Base-by-base conservation (phyloP, 768 basidiomycete genomes). In the Cystofilobasidium macerans region DNA sequence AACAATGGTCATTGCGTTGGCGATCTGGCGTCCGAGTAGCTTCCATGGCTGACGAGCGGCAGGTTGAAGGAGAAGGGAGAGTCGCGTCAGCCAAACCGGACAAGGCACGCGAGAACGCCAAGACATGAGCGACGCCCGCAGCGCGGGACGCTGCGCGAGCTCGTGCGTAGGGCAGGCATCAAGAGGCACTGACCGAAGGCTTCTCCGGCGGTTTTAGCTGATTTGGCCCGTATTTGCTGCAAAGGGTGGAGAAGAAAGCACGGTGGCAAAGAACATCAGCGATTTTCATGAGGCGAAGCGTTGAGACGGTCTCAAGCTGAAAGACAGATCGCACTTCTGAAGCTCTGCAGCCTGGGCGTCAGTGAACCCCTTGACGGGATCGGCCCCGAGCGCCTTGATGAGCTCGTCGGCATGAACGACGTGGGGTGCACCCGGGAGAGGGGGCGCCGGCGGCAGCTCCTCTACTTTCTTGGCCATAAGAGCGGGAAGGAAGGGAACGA, bases 1-100 rank as follows among this genome's bases (percentile, higher is more conserved):
- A n/a, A 63, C 71, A 32, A 75, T 69, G 18, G 71, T 75, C 69
- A 81, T 72, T 1, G 80, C 80, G 69, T 81, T 80, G 26, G 79
- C 79, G 61, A 73, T 53, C 57, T 73, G 72, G 6, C 69, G 64
- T 16, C 69, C 48, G 3, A 73, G 51, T 28, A 73, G 64, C 47
- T 69, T 68, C 47, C 67, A 30, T 13, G 57, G 36, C 62, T 66
- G 33, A 71, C 73, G 60, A 78, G 67, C 69, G 72, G 68, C 1
- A 73, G 69, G 59, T 71, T 5, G 13, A 16, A 32, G 32, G 24
- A 58, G 30, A 4, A 48, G 28, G 51, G 36, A 24, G 40, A 40
- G 42, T 22, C 32, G 24, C 26, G 70, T 71, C 61, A n/a, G n/a
- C n/a, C n/a, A n/a, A n/a, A n/a, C n/a, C n/a, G n/a, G n/a, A n/a